Conservation (phyloP, 2,329 filamentous ascomycete genomes). For the Colletotrichum eleusines region DNA sequence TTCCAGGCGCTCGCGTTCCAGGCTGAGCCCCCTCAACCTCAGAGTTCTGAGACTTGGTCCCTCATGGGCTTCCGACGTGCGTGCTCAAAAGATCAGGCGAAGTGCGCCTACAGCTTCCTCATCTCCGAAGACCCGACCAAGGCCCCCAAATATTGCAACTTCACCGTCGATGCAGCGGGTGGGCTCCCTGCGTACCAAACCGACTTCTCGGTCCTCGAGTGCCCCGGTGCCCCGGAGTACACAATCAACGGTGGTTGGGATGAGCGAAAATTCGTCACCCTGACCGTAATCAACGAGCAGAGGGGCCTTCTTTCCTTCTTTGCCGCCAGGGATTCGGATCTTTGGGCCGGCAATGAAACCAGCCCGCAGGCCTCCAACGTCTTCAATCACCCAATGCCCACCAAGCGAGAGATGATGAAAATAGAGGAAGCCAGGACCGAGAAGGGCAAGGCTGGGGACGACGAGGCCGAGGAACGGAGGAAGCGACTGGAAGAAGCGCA, state of each 20-base stretch:
- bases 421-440: too few species aligned
- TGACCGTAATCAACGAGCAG: constrained; percentile 15
- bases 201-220: constrained; percentile 2
- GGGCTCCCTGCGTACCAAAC: constrained; percentile 7
- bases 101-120: constrained; percentile 33
- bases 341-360: background rate
- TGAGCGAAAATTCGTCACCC: background rate
- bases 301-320: constrained; percentile 9
- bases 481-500: background rate
- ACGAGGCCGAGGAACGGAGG: background rate
- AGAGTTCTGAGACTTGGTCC: constrained; percentile 19
- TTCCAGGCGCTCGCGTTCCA: background rate
- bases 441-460: background rate
- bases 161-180: constrained; percentile 9
- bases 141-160: constrained; percentile 11
- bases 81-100: constrained; percentile 5
- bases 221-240: background rate
- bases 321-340: background rate
- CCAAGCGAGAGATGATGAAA: background rate
- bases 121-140: background rate
- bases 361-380: constrained; percentile 3
- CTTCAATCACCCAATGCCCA: background rate
- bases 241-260: constrained; percentile 35
- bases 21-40: background rate
- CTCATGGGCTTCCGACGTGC: constrained; percentile 19